Base-by-base conservation (phyloP, 345 rosid species). In the Stellera chamaejasme region DNA sequence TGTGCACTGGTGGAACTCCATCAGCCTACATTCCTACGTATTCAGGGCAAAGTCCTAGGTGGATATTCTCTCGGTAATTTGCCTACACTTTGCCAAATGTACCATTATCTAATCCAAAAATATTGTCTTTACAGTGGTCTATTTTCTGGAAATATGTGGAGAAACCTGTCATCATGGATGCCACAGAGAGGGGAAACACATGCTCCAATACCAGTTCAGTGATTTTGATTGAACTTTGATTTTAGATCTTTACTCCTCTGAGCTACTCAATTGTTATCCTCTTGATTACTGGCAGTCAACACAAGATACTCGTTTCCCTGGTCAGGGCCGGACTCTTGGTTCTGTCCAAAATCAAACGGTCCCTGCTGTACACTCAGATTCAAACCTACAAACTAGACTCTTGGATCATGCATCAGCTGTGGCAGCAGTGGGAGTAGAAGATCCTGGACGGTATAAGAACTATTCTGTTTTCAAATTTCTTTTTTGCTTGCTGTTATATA, bases 1-100 rank as follows among this genome's bases (percentile, higher is more conserved):
- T 89, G 77, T 87, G 90, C 82, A 81, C 96, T 54, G 96, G 97
- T 12, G 99, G 91, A 27, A 86, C 66, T 52, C 68, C 91, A 59
- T 64, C 83, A 15, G 81, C 79, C 55, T 72, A 78, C 80, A 70
- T 87, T 44, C 94, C 99, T 26, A 77, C 96, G 54, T 76, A 75
- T 78, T 46, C 86, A 6, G 69, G 50, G 62, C 96, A 84, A 63
- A 82, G 61, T 55, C 60, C 96, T 58, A 75, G 90, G 97, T 89
- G 19, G 47, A 45, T 27, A 19, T 41, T 16, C 54, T 65, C 27
- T 5, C 45, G 44, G 26, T 45, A 56, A 32, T 45, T 16, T 43
- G 62, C 27, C 13, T 27, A 32, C 53, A 27, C 25, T 11, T 10
- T 32, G 39, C 3, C 39, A 41, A 10, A 26, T 32, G 14, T 47